Base-by-base conservation (phyloP, 768 basidiomycete species). In the Guyanaporus albipodus region DNA sequence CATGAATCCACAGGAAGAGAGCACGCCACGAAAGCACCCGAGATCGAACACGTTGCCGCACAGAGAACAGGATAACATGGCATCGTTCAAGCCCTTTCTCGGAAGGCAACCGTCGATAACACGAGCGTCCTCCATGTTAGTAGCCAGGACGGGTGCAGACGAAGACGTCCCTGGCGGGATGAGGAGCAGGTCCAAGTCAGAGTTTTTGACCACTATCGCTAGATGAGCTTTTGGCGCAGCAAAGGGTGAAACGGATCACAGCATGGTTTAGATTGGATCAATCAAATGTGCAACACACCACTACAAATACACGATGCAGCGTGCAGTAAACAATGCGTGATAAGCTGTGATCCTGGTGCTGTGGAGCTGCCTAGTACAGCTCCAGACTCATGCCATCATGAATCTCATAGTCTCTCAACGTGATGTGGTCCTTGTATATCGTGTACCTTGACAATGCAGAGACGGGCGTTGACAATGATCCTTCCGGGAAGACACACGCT, bases 371-470 rank as follows among this genome's bases (percentile, higher is more conserved):
- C 45, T 70, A 93, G 70, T 92, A 90, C 88, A 94, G 82, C 73
- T 94, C 91, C 65, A 94, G 72, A 63, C 87, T 91, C 88, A 90
- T 91, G 35, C 91, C 91, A 60, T 94, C 89, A 62, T 91, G 68
- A 54, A 94, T 93, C 72, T 94, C 91, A 59, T 94, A 95, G 69
- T 95, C 91, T n/a, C 73, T 56, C 7, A 94, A 79, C 11, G 89
- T 91, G 60, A 95, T 92, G 63, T 98, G 93, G 65, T 99, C 94
- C 70, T 98, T 98, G 75, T 84, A 99, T 36, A 82, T 86, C 4
- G 80, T 93, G 66, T 96, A 93, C 93, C 93, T 94, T 58, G 10
- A 29, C 17, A 40, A 46, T 35, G 43, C 47, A 36, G 17, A 8
- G 17, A 28, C 21, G 21, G 22, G n/a, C 26, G 28, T 28, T 44